Base-by-base conservation (phyloP, 2,329 filamentous ascomycete species). In the Claviceps africana region DNA sequence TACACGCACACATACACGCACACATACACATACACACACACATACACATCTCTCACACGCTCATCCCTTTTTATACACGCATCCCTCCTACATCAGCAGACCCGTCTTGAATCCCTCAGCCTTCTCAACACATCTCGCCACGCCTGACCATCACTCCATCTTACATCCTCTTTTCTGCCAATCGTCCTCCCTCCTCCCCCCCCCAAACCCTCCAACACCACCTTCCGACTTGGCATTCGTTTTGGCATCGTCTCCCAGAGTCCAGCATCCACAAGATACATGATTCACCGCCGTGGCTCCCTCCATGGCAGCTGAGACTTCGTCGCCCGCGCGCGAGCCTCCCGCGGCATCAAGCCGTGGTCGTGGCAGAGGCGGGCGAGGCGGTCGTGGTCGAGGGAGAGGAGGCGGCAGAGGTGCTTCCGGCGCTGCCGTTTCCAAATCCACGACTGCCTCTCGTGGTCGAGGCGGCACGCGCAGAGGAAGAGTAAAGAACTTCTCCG, bases 401-500 rank as follows among this genome's bases (percentile, higher is more conserved):
- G 62, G 65, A 51, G 58, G 62, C 46, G 57, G 64, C 47, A 54
- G 64, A 57, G 61, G 60, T 52, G 54, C 53, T 45, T 59, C 57
- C 60, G 65, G 59, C 53, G 57, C 65, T 46, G 59, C 62, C 55
- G 58, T 66, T 50, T 54, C 64, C 54, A 67, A 64, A 58, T 54
- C 67, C 47, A 58, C 66, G 54, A 53, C 63, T 47, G 56, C 62
- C 51, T 73, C 71, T 55, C 61, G 67, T 43, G 65, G 66, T 49
- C 63, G 67, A 52, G 65, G 66, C 46, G 66, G 65, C 56, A 64
- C 63, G 56, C 65, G 73, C 54, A 71, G 74, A 56, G 74, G 74
- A 55, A 74, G 76, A 53, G 73, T 75, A 64, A 81, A 81, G 67
- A 72, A 72, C 59, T 80, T 79, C 59, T 67, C 72, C 54, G 73